Evolutionary conservation across 805 yeast species (phyloP), one percentile per base, ranked within the genome.

Genomic region (Myxozyma neotropica): DNA sequence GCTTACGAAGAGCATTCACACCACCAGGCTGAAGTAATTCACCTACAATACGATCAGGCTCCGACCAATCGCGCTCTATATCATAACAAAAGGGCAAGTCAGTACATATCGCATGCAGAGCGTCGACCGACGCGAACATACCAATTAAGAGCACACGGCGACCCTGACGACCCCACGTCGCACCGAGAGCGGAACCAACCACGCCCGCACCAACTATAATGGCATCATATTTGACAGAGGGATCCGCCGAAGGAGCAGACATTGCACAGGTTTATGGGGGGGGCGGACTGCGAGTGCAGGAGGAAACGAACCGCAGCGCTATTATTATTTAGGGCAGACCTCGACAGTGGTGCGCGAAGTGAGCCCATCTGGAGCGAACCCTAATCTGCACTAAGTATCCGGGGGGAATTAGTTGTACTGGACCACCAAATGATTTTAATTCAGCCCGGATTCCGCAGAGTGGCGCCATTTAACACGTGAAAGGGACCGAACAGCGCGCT

Each of bases 191-290:
- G 1, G 99, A 97, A 0, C 99, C 99, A 24, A 90, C 86, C 21
- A 93, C 96, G 57, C 99, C 99, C n/a, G 98, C 97, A n/a, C 99
- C 99, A 40, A 94, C 84, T 26, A 94, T 87, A 43, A 93, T 85
- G 52, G 86, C 93, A 70, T 94, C 99, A 74, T 83, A 90, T 39
- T 72, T 70, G 42, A 15, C 15, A 10, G 55, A 50, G 12, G 46
- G 27, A 13, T 39, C 46, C 17, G 45, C 46, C 29, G 4, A 33
- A 1, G 17, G 36, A 40, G 46, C 33, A 13, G 38, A 23, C 46
- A 40, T 31, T n/a, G n/a, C n/a, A n/a, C n/a, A n/a, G 8, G 7
- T 38, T 2, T 38, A n/a, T 2, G 10, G 23, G n/a, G n/a, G 17
- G 21, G n/a, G 12, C 10, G 43, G 12, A 15, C 10, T 7, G 33